These are phyloP conservation scores for Dendrobium catenatum DNA, from an alignment of 106 monocot genomes.

Conservation along the genomic window DNA sequence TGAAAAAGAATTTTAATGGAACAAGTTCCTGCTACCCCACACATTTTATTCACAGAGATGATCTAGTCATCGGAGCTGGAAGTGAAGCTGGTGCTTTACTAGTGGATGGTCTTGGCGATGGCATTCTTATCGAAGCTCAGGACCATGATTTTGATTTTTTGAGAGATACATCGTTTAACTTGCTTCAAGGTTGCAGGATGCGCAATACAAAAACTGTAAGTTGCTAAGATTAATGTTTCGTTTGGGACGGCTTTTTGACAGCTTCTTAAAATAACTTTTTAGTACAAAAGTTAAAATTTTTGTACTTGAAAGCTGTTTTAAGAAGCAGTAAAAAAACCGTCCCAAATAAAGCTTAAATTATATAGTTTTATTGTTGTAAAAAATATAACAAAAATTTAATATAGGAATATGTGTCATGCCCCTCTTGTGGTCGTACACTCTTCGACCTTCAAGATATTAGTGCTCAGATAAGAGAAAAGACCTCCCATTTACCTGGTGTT, in stretches of 20 bases:
- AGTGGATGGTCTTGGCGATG: slow-evolving; percentile 98
- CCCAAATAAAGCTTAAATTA: background rate
- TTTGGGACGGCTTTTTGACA: too few relatives aligned
- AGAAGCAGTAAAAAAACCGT: too few relatives aligned
- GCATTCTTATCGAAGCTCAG: slow-evolving; percentile 70
- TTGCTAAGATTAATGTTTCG: background rate
- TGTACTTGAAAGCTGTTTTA: too few relatives aligned
- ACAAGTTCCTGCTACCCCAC: background rate
- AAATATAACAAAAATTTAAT: slow-evolving; percentile 8
- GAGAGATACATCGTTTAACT: slow-evolving; percentile 94
- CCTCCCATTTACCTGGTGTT: slow-evolving; percentile 94
- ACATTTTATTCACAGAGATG: slow-evolving; percentile 51
- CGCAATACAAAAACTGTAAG: slow-evolving; percentile 99
- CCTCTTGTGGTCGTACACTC: slow-evolving; percentile 93
- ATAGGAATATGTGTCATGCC: slow-evolving; percentile 98
- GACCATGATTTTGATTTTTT: slow-evolving; percentile 94
- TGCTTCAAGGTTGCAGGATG: slow-evolving; percentile 99
- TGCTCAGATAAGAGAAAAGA: slow-evolving; percentile 93
- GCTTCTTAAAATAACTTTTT: too few relatives aligned
- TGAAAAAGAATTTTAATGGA: background rate
- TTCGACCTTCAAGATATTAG: slow-evolving; percentile 98
- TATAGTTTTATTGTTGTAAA: background rate
- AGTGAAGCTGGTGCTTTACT: slow-evolving; percentile 81
- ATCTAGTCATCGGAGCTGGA: slow-evolving; percentile 87
- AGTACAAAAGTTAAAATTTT: too few relatives aligned